Conservation (phyloP, 176 grass and related monocot genomes). For the Phragmites australis region DNA sequence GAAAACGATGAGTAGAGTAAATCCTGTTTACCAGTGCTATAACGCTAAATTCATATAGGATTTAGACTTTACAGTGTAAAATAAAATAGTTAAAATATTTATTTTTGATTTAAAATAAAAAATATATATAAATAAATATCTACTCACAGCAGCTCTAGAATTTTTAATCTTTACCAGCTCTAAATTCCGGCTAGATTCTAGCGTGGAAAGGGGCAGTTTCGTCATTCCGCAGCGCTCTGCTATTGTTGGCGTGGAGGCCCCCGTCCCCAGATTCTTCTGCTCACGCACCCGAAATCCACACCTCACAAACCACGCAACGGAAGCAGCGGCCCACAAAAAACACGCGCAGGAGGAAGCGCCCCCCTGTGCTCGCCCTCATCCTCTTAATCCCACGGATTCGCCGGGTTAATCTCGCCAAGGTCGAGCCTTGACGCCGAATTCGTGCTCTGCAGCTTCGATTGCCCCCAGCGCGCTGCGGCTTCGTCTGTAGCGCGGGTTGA, state of each 20-base stretch:
- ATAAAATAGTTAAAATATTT: too few species aligned
- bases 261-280: conserved; percentile 31
- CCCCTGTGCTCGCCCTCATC: conserved; percentile 13
- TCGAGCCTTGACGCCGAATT: neutral
- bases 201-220: conserved; percentile 14
- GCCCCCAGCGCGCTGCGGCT: neutral
- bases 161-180: too few species aligned
- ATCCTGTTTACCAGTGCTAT: too few species aligned
- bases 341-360: conserved; percentile 10
- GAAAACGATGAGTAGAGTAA: conserved; percentile 43
- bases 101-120: too few species aligned
- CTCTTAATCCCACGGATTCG: conserved; percentile 31
- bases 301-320: conserved; percentile 39
- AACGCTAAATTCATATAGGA: too few species aligned
- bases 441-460: neutral
- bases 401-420: neutral
- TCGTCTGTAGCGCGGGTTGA: neutral
- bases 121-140: too few species aligned
- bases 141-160: too few species aligned
- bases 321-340: conserved; percentile 30
- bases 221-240: conserved; percentile 16
- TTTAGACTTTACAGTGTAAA: too few species aligned
- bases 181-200: conserved; percentile 9
- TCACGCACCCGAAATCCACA: conserved; percentile 28
- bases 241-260: conserved; percentile 36